Percentiles rank a stretch among this genome's conserved stretches.
Evolutionary conservation across 129 eudicot species (phyloP).

Genomic region (Pulicaria dysenterica): DNA sequence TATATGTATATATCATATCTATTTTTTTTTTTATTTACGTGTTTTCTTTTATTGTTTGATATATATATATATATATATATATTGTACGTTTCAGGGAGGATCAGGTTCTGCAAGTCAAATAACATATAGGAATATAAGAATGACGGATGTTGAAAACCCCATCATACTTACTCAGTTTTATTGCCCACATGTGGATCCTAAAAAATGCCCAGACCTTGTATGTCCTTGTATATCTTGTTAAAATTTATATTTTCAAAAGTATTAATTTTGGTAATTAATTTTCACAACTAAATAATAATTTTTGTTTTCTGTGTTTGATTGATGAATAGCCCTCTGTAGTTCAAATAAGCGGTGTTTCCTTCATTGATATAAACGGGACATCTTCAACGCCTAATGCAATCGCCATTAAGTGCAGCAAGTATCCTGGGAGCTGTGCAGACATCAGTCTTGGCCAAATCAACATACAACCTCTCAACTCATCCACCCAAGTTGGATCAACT

Average conservation of each 20-base stretch:
- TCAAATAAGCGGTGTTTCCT: slow-evolving; percentile 15
- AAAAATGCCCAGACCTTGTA: not conserved
- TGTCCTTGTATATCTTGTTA: not conserved
- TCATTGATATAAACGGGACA: slow-evolving; percentile 29
- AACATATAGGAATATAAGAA: slow-evolving; percentile 21
- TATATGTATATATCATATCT: not conserved
- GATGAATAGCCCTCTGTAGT: slow-evolving; percentile 6
- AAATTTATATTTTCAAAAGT: not conserved
- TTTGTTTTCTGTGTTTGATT: not conserved
- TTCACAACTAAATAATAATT: not conserved
- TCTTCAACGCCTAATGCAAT: slow-evolving; percentile 7
- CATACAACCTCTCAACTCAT: not conserved
- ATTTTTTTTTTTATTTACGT: not conserved
- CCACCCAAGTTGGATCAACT: not conserved
- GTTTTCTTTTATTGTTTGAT: no score
- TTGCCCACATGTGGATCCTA: slow-evolving; percentile 15
- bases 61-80: not conserved
- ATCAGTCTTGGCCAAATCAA: slow-evolving; percentile 17
- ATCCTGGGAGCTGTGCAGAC: not conserved
- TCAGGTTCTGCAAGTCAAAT: slow-evolving; percentile 19
- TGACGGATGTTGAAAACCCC: slow-evolving; percentile 21
- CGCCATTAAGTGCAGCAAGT: slow-evolving; percentile 4
- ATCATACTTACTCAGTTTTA: slow-evolving; percentile 31
- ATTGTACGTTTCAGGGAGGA: slow-evolving; percentile 25
- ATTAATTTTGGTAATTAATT: not conserved